These are phyloP conservation scores for Periconia macrospinosa DNA, from an alignment of 2,329 filamentous ascomycete genomes.

Conservation along the genomic window DNA sequence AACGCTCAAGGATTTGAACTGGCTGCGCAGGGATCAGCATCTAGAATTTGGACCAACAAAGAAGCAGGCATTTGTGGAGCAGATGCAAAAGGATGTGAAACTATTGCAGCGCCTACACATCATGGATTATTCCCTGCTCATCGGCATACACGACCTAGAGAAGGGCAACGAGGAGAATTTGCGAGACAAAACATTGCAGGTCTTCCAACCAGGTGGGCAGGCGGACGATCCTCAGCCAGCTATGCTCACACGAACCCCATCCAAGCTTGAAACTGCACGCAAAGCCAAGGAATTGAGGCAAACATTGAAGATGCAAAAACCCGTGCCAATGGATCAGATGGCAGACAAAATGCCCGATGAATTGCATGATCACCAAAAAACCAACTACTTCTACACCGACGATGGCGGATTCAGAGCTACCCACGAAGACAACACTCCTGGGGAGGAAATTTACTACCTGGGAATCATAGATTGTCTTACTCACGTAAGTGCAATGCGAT, in stretches of 20 bases:
- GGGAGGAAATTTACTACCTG: constrained; percentile 94
- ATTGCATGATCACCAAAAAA: constrained; percentile 65
- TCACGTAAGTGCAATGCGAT: constrained; percentile 67
- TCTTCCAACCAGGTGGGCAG: constrained; percentile 85
- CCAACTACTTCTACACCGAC: constrained; percentile 87
- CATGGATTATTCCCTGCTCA: constrained; percentile 96
- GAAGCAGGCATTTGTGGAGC: constrained; percentile 83
- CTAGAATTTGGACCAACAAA: constrained; percentile 88
- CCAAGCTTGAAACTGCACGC: constrained; percentile 85
- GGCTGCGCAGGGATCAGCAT: constrained; percentile 82
- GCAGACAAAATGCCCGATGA: constrained; percentile 88
- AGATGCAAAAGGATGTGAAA: constrained; percentile 84
- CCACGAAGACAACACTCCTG: constrained; percentile 81
- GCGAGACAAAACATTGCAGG: constrained; percentile 83
- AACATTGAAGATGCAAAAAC: constrained; percentile 89
- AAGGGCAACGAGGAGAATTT: constrained; percentile 95
- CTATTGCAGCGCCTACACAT: constrained; percentile 87
- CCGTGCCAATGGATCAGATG: constrained; percentile 86
- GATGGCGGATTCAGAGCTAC: constrained; percentile 93
- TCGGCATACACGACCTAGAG: constrained; percentile 89
- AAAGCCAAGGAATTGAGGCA: constrained; percentile 90
- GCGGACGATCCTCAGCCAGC: constrained; percentile 56
- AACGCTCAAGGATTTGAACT: constrained; percentile 95
- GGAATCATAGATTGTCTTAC: constrained; percentile 98
- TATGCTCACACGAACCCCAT: constrained; percentile 83